Conservation (phyloP, 23 red algal genomes). For the Rhodosorus marinus region DNA sequence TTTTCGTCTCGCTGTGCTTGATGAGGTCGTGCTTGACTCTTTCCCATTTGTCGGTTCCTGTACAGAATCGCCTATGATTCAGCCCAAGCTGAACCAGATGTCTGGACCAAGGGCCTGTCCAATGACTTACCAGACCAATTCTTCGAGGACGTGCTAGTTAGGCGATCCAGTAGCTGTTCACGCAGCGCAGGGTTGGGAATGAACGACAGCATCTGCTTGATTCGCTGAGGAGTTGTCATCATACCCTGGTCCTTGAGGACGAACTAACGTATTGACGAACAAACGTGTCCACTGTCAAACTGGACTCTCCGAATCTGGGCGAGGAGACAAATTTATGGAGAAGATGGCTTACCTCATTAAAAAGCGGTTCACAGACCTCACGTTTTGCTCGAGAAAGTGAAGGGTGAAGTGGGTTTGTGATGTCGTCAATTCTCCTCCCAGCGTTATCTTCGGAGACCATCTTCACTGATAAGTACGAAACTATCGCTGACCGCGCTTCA, state of each 20-base stretch:
- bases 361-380: background rate
- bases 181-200: background rate
- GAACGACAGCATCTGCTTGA: background rate
- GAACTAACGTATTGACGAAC: constrained; percentile 21
- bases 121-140: too few relatives aligned
- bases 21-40: constrained; percentile 28
- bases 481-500: constrained; percentile 65
- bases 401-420: constrained; percentile 45
- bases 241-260: constrained; percentile 14
- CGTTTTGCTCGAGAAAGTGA: constrained; percentile 12
- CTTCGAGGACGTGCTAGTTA: too few relatives aligned
- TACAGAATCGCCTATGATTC: too few relatives aligned
- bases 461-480: constrained; percentile 41
- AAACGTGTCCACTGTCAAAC: too few relatives aligned
- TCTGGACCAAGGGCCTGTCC: too few relatives aligned
- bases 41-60: constrained; percentile 26
- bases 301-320: too few relatives aligned
- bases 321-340: too few relatives aligned
- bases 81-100: too few relatives aligned
- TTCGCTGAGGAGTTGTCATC: constrained; percentile 2
- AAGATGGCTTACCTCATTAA: background rate
- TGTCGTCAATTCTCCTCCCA: constrained; percentile 1
- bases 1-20: constrained; percentile 6
- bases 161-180: too few relatives aligned
- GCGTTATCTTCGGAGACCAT: constrained; percentile 27